These are phyloP conservation scores for Leptographium flavum DNA, from an alignment of 2,329 filamentous ascomycete genomes.

Conservation along the genomic window DNA sequence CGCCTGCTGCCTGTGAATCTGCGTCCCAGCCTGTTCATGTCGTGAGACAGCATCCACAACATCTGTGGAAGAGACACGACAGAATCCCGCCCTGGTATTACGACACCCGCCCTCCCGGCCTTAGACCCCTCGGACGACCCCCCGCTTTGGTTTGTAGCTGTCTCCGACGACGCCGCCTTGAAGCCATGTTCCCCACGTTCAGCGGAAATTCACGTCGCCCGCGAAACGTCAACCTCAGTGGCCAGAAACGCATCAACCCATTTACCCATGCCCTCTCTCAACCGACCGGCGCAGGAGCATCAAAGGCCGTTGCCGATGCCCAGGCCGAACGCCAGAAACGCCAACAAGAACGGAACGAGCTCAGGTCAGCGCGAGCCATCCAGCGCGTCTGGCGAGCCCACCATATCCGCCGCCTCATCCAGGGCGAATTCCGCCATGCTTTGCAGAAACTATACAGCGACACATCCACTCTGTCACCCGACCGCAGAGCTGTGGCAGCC, in stretches of 20 bases:
- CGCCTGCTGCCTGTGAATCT: not conserved
- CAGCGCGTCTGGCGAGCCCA: slow-evolving; percentile 78
- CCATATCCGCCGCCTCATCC: slow-evolving; percentile 42
- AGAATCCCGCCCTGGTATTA: not conserved
- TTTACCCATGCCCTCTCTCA: slow-evolving; percentile 52
- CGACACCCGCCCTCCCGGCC: not conserved
- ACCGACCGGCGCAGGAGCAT: slow-evolving; percentile 45
- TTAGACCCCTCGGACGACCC: not conserved
- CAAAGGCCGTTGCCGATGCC: slow-evolving; percentile 68
- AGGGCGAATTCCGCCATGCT: slow-evolving; percentile 38
- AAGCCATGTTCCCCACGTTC: slow-evolving; percentile 77
- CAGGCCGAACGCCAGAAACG: slow-evolving; percentile 73
- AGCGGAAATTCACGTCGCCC: slow-evolving; percentile 73
- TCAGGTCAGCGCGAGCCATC: slow-evolving; percentile 59
- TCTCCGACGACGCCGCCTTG: not conserved
- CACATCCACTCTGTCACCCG: slow-evolving; percentile 15
- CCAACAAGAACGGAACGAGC: slow-evolving; percentile 64
- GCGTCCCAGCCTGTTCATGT: not conserved
- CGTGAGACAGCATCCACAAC: not conserved
- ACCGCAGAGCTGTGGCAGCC: slow-evolving; percentile 24
- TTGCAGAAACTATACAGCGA: slow-evolving; percentile 48
- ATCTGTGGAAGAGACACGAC: not conserved
- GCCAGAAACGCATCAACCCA: slow-evolving; percentile 59
- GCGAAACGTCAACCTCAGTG: slow-evolving; percentile 88
- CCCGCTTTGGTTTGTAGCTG: not conserved